A percentile compares a stretch with the other conserved stretches of the same genome.
Evolutionary conservation across 139 green algal genomes (phyloP).

Genomic region (Ulvella scutata): DNA sequence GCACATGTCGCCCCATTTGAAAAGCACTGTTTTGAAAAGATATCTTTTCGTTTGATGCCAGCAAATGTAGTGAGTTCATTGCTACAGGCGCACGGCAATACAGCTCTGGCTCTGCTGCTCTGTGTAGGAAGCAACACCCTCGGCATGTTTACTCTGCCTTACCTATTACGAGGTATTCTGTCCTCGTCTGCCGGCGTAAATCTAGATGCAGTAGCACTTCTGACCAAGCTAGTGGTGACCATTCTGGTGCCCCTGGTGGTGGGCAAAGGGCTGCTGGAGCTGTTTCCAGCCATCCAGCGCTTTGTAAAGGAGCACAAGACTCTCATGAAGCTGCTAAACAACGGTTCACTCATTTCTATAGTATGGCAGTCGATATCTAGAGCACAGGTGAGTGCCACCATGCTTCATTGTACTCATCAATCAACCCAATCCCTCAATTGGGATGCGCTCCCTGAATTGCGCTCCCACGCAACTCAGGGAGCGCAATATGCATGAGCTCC

Average conservation of each 20-base stretch:
- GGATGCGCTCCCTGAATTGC: too few species aligned
- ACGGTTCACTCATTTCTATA: constrained; percentile 43
- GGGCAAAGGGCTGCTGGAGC: constrained; percentile 18
- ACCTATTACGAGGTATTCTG: constrained; percentile 18
- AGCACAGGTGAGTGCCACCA: constrained; percentile 7
- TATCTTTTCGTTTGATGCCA: too few species aligned
- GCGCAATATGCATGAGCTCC: too few species aligned
- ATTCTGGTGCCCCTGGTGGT: constrained; percentile 20
- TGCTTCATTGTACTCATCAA: too few species aligned
- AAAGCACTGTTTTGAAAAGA: too few species aligned
- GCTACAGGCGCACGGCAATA: constrained; percentile 24
- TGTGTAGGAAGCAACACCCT: constrained; percentile 54
- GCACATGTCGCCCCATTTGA: too few species aligned
- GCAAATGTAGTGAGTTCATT: too few species aligned
- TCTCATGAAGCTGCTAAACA: constrained; percentile 26
- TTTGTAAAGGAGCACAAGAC: constrained; percentile 30
- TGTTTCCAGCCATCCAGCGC: constrained; percentile 4
- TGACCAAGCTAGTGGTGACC: constrained; percentile 55
- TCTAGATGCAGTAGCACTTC: constrained; percentile 20
- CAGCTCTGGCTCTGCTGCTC: constrained; percentile 57
- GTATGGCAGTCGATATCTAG: constrained; percentile 59
- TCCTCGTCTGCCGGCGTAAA: constrained; percentile 4
- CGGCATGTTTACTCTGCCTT: constrained; percentile 57
- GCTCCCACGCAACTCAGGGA: too few species aligned
- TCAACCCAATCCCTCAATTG: too few species aligned